phyloP scores from a whole-genome alignment of 169 alveolate species.

The Babesia gibsoni region DNA sequence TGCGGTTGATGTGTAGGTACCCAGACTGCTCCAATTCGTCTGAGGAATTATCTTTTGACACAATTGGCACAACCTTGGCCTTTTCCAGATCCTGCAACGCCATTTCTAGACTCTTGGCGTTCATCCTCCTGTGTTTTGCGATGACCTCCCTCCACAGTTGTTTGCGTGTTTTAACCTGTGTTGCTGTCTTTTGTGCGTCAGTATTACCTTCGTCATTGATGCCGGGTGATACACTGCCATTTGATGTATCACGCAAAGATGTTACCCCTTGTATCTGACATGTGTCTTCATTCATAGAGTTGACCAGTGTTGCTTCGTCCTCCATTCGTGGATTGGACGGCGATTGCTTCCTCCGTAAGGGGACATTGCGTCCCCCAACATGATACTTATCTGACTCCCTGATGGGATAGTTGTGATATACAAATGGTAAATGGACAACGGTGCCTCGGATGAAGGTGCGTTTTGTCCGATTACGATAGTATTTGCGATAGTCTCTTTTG shows the following conservation, averaged over 20 bases:
- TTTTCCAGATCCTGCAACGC: conserved; percentile 39
- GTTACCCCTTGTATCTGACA: background rate
- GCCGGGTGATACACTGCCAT: background rate
- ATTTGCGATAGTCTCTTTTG: conserved; percentile 22
- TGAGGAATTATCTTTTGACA: no score
- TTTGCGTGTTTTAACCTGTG: conserved; percentile 30
- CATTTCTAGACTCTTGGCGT: conserved; percentile 38
- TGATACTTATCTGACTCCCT: background rate
- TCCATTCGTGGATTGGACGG: background rate
- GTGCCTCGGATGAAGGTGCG: conserved; percentile 39
- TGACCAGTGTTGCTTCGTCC: background rate
- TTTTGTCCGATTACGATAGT: conserved; percentile 36
- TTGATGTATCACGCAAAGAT: no score
- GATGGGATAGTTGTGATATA: conserved; percentile 31
- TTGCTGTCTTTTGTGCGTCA: background rate
- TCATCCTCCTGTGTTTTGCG: conserved; percentile 18
- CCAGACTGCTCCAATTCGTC: background rate
- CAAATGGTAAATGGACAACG: conserved; percentile 39
- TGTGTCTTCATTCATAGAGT: no score
- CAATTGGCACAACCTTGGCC: background rate
- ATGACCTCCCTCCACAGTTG: conserved; percentile 60
- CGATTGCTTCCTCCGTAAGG: background rate
- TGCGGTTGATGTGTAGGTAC: conserved; percentile 9
- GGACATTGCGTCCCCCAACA: conserved; percentile 35
- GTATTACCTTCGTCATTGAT: background rate